Conservation (phyloP, 129 eudicot genomes). For the Cynara cardunculus region DNA sequence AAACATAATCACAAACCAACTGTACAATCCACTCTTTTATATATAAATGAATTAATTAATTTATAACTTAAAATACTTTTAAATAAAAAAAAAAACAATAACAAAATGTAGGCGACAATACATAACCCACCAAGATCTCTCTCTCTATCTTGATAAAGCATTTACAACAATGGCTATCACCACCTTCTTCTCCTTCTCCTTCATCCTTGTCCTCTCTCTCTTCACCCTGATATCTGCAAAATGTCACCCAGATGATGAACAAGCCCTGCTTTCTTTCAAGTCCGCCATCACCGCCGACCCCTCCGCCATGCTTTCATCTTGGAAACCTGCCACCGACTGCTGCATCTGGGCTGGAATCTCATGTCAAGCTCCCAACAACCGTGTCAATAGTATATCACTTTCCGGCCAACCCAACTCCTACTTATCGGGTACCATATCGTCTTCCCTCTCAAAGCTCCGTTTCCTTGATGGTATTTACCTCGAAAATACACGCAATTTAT, state of each 20-base stretch:
- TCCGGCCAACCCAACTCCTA: conserved; percentile 23
- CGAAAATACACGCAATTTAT: conserved; percentile 20
- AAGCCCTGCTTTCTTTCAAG: conserved; percentile 43
- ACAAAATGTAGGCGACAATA: not conserved
- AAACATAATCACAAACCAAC: not conserved
- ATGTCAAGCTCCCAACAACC: conserved; percentile 23
- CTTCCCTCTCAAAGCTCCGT: conserved; percentile 35
- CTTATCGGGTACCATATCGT: conserved; percentile 45
- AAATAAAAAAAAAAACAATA: not conserved
- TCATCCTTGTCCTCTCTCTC: not conserved
- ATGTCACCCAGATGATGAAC: conserved; percentile 49
- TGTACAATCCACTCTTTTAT: not conserved
- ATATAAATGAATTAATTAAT: too few relatives aligned
- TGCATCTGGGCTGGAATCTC: conserved; percentile 48
- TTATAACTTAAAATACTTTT: not conserved
- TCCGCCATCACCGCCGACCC: conserved; percentile 55
- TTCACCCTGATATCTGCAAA: conserved; percentile 1
- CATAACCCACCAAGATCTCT: not conserved
- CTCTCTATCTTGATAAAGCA: too few relatives aligned
- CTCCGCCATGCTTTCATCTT: conserved; percentile 37
- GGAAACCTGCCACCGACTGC: conserved; percentile 58
- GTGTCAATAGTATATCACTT: conserved; percentile 34
- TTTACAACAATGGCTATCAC: not conserved
- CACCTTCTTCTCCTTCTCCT: not conserved
- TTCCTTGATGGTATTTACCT: conserved; percentile 22